Base-by-base conservation (phyloP, 805 yeast genomes). In the Wickerhamiella galacta region DNA sequence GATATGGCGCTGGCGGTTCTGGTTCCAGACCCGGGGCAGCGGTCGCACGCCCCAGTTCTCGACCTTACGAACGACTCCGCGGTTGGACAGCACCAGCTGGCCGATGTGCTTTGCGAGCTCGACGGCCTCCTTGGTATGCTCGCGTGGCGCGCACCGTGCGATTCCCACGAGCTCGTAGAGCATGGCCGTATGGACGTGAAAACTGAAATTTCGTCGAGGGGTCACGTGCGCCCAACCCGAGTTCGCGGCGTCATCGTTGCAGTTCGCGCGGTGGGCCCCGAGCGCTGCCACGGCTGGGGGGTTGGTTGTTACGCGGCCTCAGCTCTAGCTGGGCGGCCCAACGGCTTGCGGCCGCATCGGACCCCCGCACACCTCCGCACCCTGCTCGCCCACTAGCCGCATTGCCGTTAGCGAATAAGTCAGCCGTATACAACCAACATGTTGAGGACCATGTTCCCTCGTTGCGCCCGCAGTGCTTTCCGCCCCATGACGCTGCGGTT, bases 21-120 rank as follows among this genome's bases (percentile, higher is more conserved):
- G 80, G 43, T 74, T 71, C 57, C 80, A 67, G 39, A 87, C 68
- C 42, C 72, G 76, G 14, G 96, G 95, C 35, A 90, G 64, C 18
- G 73, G 72, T 40, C 70, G 70, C 26, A 73, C 68, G 1, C 95
- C 95, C 52, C 85, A 57, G 40, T 83, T 77, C 32, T 76, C 68
- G 29, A 87, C 70, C 39, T 71, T 74, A 52, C 96, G 69, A 24
- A 87, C 73, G n/a, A 87, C 87, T 32, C 98, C 98, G 64, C 94
- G 81, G 56, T 87, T 85, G 39, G 72, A 70, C 37, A 90, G 67
- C 19, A 87, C 70, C 50, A 82, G 62, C 51, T 72, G 76, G 7
- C 96, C 96, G 19, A 85, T 64, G 1, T 92, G 81, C 5, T 66
- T 58, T 16, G 68, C 65, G 21, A 67, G 57, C 51, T 73, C 77